Evolutionary conservation across 257 asterid species (phyloP), one percentile per base, ranked within the genome.

Genomic region (Rehmannia glutinosa): DNA sequence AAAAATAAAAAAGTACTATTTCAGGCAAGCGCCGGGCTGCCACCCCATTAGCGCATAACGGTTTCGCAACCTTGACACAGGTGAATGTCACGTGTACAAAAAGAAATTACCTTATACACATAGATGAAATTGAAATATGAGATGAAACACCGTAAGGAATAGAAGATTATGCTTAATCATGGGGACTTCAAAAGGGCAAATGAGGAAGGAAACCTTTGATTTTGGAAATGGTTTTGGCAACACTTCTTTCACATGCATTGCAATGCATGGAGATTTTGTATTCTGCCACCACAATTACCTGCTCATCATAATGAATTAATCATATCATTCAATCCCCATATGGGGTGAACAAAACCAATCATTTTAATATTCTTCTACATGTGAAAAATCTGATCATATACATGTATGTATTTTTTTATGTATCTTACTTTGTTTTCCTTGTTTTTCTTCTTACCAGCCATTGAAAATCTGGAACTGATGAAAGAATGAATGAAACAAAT

Each of bases 201-300:
- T 49, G 0, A 38, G 5, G 60, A 62, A 13, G 72, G n/a, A 10
- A 69, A 92, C 98, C 96, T 92, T 86, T 83, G 69, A 86, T 68
- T 69, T 86, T 87, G 73, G 88, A 75, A 65, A 88, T 78, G 75
- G 77, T 77, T 79, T 80, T 82, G 62, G 83, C 96, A 55, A 93
- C 87, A 35, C 64, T 75, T 84, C 87, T 84, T 78, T 87, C 97
- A 60, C 98, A 92, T 50, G 93, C 95, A 81, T 83, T 84, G 75
- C 98, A 90, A 77, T 92, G 85, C 95, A 90, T 92, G 4, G 95
- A 75, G 56, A 90, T 81, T 13, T 24, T 78, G 75, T 70, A 90
- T 70, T 84, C 88, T 60, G 75, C 89, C 59, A 60, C 84, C 81
- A 90, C 82, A 61, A 87, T 80, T 56, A 73, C 84, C 83, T 80